Conservation (phyloP, 495 filamentous ascomycete genomes). For the Terfezia claveryi region DNA sequence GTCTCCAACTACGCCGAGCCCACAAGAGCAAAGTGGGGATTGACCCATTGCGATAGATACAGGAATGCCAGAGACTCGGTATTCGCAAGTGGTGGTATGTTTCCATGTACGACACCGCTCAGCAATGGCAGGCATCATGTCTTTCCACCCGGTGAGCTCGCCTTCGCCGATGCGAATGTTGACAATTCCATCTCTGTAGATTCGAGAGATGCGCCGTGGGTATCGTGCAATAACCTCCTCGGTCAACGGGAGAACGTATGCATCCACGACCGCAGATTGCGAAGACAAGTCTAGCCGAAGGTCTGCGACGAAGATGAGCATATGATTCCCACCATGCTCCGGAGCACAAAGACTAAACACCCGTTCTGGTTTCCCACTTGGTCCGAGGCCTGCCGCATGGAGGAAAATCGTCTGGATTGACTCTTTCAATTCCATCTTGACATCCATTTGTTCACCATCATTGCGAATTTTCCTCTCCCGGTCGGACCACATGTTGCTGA, state of each 20-base stretch:
- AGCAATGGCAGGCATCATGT: conserved; percentile 25
- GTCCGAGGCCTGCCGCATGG: conserved; percentile 16
- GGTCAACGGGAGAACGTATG: conserved; percentile 21
- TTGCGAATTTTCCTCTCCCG: conserved; percentile 14
- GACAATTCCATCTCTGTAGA: neutral
- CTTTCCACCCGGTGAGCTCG: conserved; percentile 31
- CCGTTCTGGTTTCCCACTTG: neutral
- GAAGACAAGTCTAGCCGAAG: conserved; percentile 18
- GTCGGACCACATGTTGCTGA: conserved; percentile 16
- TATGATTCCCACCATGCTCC: conserved; percentile 11
- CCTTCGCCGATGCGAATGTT: conserved; percentile 20
- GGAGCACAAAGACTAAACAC: conserved; percentile 15
- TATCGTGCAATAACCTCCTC: neutral
- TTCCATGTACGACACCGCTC: conserved; percentile 34
- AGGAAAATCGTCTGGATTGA: conserved; percentile 19
- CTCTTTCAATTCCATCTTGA: conserved; percentile 20
- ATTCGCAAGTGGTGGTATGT: conserved; percentile 29
- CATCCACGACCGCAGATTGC: conserved; percentile 22
- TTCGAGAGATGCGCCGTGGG: neutral
- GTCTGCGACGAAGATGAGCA: conserved; percentile 16
- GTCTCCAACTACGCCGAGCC: conserved; percentile 14
- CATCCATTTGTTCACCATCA: neutral
- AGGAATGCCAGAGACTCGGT: conserved; percentile 20
- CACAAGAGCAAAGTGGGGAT: conserved; percentile 21
- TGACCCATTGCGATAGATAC: conserved; percentile 13